Conservation (phyloP, 1,139 yeast species). For the Kazachstania sp. region DNA sequence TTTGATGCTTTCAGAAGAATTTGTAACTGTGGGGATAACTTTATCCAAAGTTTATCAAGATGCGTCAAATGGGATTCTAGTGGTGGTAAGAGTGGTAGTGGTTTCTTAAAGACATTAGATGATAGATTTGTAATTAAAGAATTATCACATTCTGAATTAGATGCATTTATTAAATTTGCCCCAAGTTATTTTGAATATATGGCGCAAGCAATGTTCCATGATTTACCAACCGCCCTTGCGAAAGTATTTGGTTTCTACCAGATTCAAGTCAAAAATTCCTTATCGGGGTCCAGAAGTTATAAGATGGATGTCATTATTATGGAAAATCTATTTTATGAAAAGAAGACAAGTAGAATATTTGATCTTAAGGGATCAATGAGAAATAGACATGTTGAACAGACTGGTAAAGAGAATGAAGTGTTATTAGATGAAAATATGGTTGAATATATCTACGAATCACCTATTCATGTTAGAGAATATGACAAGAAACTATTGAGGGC, state of each 20-base stretch:
- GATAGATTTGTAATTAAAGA: constrained; percentile 86
- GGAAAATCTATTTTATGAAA: constrained; percentile 89
- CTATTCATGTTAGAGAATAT: constrained; percentile 87
- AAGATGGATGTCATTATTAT: constrained; percentile 88
- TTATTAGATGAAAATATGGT: constrained; percentile 95
- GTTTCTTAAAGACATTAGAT: constrained; percentile 84
- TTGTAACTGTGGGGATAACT: constrained; percentile 70
- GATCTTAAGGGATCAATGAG: constrained; percentile 98
- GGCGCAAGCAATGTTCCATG: constrained; percentile 92
- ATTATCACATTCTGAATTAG: constrained; percentile 78
- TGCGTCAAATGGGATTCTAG: constrained; percentile 93
- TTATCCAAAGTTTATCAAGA: constrained; percentile 81
- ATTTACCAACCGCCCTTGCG: constrained; percentile 86
- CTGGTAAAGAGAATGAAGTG: constrained; percentile 93
- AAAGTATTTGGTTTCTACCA: constrained; percentile 95
- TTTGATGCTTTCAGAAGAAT: constrained; percentile 86
- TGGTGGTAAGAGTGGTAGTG: constrained; percentile 96
- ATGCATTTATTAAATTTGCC: constrained; percentile 89
- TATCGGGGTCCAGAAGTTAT: constrained; percentile 49
- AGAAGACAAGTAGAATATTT: constrained; percentile 76
- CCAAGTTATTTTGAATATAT: constrained; percentile 95
- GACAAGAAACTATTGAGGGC: constrained; percentile 80
- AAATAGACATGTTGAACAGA: constrained; percentile 91
- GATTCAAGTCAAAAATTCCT: constrained; percentile 72
- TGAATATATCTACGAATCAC: constrained; percentile 92